Conservation (phyloP, 192 early-diverging fungal genomes). For the Funneliformis geosporum region DNA sequence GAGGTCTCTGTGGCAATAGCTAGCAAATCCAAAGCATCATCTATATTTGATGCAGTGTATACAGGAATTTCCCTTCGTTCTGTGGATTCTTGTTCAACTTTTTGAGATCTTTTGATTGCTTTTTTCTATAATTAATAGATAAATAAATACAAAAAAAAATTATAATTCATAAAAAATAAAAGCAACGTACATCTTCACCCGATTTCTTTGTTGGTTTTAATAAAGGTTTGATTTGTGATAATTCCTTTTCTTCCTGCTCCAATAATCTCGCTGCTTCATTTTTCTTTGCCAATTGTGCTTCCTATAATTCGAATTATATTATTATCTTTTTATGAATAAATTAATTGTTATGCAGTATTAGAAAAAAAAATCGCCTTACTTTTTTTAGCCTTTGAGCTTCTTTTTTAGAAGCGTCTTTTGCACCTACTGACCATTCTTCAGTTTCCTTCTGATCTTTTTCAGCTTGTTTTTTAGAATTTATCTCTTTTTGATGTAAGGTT, state of each 20-base stretch:
- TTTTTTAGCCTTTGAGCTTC: conserved; percentile 61
- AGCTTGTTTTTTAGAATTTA: conserved; percentile 50
- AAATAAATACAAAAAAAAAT: not conserved
- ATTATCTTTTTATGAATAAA: not conserved
- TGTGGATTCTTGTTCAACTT: conserved; percentile 44
- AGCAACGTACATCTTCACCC: conserved; percentile 48
- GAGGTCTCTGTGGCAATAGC: conserved; percentile 34
- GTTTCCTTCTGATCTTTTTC: conserved; percentile 62
- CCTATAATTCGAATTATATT: conserved; percentile 35
- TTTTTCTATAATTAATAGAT: conserved; percentile 46
- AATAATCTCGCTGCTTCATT: conserved; percentile 53
- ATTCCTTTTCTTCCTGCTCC: conserved; percentile 58
- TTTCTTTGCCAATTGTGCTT: conserved; percentile 53
- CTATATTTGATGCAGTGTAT: conserved; percentile 80
- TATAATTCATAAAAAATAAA: not conserved
- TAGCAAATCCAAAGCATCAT: conserved; percentile 83
- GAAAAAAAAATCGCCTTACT: conserved; percentile 30
- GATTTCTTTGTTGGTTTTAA: conserved; percentile 37
- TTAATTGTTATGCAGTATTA: not conserved
- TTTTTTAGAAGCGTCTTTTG: conserved; percentile 66
- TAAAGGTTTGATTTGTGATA: conserved; percentile 47
- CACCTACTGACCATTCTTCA: conserved; percentile 64
- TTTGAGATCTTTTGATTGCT: conserved; percentile 57
- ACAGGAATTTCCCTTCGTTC: conserved; percentile 59
- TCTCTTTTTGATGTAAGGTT: conserved; percentile 64